phyloP scores from a whole-genome alignment of 441 rosid species.

The Pelargonium fulgidum region DNA sequence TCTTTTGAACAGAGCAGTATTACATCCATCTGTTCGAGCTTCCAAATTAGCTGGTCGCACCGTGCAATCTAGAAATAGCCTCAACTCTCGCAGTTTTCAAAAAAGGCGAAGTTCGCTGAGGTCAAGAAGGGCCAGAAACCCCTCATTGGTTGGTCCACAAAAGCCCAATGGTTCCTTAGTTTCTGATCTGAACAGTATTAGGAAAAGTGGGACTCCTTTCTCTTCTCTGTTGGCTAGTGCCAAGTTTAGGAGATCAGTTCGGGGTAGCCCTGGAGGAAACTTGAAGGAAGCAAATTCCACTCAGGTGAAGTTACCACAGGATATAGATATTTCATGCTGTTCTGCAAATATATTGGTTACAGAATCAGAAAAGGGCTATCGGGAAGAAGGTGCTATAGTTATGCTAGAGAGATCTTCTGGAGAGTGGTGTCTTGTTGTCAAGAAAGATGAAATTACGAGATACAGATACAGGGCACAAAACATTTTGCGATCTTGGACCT shows the following conservation, averaged over 20 bases:
- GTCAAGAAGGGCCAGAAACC: conserved; percentile 57
- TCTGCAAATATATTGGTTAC: conserved; percentile 51
- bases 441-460: conserved; percentile 46
- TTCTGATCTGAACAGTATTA: conserved; percentile 47
- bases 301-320: conserved; percentile 26
- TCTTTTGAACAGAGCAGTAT: conserved; percentile 26
- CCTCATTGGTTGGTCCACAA: conserved; percentile 35
- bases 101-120: conserved; percentile 73
- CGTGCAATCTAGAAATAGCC: conserved; percentile 37
- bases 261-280: conserved; percentile 22
- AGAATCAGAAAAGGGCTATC: conserved; percentile 57
- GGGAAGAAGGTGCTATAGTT: conserved; percentile 58
- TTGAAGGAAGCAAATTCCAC: conserved; percentile 29
- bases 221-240: conserved; percentile 41
- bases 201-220: conserved; percentile 45
- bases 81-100: conserved; percentile 56
- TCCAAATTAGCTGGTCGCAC: conserved; percentile 44
- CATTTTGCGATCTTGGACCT: conserved; percentile 51
- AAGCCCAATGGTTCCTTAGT: conserved; percentile 45
- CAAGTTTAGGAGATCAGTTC: conserved; percentile 43
- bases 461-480: conserved; percentile 45
- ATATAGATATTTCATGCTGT: conserved; percentile 40
- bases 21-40: conserved; percentile 41
- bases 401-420: conserved; percentile 48
- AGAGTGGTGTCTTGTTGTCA: conserved; percentile 65